A percentile compares a stretch with the other conserved stretches of the same genome.
Conservation (phyloP, 495 filamentous ascomycete species). For the Penicillium macrosclerotiorum region DNA sequence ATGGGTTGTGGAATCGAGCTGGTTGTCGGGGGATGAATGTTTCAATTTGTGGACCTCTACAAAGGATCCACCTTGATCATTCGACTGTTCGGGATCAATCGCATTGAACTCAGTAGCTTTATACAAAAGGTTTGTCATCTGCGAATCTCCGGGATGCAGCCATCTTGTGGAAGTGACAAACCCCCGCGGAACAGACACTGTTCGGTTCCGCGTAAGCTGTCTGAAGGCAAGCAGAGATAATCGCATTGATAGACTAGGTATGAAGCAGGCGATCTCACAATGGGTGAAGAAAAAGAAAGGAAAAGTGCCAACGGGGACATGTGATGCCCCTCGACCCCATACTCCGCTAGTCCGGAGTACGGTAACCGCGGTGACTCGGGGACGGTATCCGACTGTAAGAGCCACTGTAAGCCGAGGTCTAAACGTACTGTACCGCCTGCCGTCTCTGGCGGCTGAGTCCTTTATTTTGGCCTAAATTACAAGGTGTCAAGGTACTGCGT, state of each 20-base stretch:
- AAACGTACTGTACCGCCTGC: background rate
- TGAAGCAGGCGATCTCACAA: conserved; percentile 15
- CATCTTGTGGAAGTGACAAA: conserved; percentile 11
- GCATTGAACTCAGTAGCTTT: background rate
- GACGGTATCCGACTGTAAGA: background rate
- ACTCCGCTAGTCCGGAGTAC: conserved; percentile 1
- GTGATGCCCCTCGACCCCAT: conserved; percentile 6
- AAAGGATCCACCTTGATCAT: background rate
- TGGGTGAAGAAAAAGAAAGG: background rate
- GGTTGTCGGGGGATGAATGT: background rate
- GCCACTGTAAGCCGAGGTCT: conserved; percentile 3
- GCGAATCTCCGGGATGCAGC: background rate
- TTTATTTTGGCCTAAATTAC: background rate
- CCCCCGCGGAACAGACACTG: conserved; percentile 6
- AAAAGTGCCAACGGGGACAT: conserved; percentile 4
- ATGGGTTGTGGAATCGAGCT: background rate
- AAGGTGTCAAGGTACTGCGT: background rate
- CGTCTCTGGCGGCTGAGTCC: background rate
- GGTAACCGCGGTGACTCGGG: background rate
- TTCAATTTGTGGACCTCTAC: background rate
- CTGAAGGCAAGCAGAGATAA: conserved; percentile 5
- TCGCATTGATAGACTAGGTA: too few species aligned
- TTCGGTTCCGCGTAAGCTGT: conserved; percentile 6
- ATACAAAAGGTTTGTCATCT: background rate
- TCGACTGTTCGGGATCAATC: background rate